Evolutionary conservation across 768 basidiomycete genomes (phyloP).

Genomic region (Pulveroboletus sp.): DNA sequence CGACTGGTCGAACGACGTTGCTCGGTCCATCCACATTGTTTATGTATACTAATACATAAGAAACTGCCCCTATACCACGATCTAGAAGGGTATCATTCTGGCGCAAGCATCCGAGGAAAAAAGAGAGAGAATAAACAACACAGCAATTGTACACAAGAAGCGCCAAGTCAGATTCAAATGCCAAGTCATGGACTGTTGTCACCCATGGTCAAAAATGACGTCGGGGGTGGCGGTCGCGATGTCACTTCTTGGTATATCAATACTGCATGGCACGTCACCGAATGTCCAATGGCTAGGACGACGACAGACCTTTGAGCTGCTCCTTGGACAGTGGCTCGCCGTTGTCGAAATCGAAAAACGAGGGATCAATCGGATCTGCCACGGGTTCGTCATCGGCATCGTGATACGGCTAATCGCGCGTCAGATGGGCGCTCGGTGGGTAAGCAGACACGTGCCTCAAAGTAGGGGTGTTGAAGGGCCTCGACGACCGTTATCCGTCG

Average conservation of each 20-base stretch:
- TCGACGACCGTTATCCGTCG: conserved; percentile 86
- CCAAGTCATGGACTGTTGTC: conserved; percentile 14
- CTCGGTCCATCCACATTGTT: too few species aligned
- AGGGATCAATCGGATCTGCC: conserved; percentile 70
- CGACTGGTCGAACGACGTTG: too few species aligned
- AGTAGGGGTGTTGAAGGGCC: conserved; percentile 86
- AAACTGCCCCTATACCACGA: too few species aligned
- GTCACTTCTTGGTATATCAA: conserved; percentile 55
- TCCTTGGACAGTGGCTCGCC: conserved; percentile 63
- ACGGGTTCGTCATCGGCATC: conserved; percentile 88
- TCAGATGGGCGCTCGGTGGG: not conserved
- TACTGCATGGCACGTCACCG: conserved; percentile 11
- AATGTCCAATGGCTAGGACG: not conserved
- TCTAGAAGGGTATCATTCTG: too few species aligned
- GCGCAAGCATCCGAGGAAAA: too few species aligned
- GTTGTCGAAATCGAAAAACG: conserved; percentile 83
- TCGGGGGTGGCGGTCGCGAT: conserved; percentile 10
- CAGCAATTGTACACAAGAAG: too few species aligned
- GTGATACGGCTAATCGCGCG: conserved; percentile 69
- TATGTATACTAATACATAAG: too few species aligned
- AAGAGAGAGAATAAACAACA: too few species aligned
- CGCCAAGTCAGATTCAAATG: too few species aligned
- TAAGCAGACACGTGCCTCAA: conserved; percentile 51
- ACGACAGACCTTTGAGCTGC: conserved; percentile 57
- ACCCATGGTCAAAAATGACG: conserved; percentile 14